These are phyloP conservation scores for Penstemon eatonii DNA, from an alignment of 257 asterid species.

Conservation along the genomic window DNA sequence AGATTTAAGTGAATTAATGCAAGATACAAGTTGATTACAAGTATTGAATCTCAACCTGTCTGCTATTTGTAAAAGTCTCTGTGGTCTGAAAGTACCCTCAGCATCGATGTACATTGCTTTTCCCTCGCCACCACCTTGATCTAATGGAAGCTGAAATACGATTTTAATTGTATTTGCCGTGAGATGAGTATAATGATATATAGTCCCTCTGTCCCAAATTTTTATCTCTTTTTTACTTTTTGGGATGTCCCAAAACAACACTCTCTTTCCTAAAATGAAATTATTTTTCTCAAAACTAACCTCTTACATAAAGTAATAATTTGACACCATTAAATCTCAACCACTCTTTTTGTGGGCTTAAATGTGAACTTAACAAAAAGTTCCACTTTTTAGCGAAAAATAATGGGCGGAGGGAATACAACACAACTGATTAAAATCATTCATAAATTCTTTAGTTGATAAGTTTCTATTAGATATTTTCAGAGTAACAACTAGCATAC, in stretches of 20 bases:
- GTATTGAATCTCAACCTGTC: slow-evolving; percentile 55
- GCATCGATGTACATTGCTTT: slow-evolving; percentile 99
- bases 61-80: slow-evolving; percentile 91
- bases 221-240: too few relatives aligned
- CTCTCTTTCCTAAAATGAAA: too few relatives aligned
- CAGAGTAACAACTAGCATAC: neutral
- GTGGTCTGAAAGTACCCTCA: slow-evolving; percentile 97
- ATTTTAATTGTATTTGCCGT: slow-evolving; percentile 1
- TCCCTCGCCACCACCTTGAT: slow-evolving; percentile 98
- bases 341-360: too few relatives aligned
- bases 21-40: slow-evolving; percentile 2
- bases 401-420: too few relatives aligned
- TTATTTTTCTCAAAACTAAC: too few relatives aligned
- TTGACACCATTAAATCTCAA: too few relatives aligned
- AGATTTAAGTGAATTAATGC: slow-evolving; percentile 17
- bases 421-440: neutral
- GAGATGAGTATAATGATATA: neutral
- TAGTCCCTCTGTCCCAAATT: too few relatives aligned
- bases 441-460: neutral
- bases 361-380: too few relatives aligned
- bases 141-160: slow-evolving; percentile 76
- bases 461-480: neutral
- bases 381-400: too few relatives aligned
- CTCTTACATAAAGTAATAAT: too few relatives aligned
- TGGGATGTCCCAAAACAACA: too few relatives aligned